A percentile compares a stretch with the other conserved stretches of the same genome.
Conservation (phyloP, 1,139 yeast genomes). For the Taphrina flavorubra region DNA sequence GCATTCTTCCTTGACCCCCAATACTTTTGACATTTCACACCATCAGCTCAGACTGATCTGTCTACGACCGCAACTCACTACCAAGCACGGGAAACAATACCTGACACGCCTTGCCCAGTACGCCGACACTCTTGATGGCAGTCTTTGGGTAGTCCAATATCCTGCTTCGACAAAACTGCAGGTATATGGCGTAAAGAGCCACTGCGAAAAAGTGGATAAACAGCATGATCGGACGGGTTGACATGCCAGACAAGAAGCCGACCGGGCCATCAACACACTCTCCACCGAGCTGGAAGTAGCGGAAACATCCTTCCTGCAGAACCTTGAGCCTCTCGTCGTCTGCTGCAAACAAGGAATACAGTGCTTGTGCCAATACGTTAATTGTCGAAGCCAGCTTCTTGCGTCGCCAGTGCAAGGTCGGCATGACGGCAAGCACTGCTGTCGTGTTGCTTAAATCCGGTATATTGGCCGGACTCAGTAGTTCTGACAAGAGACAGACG, state of each 20-base stretch:
- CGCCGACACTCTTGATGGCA: slow-evolving; percentile 35
- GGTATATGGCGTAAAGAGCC: slow-evolving; percentile 43
- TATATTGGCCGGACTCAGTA: slow-evolving; percentile 64
- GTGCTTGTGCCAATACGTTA: slow-evolving; percentile 87
- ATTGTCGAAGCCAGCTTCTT: slow-evolving; percentile 81
- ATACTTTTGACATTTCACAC: background rate
- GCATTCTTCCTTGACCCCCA: background rate
- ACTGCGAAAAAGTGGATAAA: slow-evolving; percentile 44
- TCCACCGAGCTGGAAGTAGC: slow-evolving; percentile 84
- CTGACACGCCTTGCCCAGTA: slow-evolving; percentile 41
- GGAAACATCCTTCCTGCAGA: slow-evolving; percentile 86
- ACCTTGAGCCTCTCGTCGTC: slow-evolving; percentile 56
- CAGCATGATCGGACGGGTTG: slow-evolving; percentile 40
- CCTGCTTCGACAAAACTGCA: slow-evolving; percentile 19
- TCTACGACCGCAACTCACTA: slow-evolving; percentile 40
- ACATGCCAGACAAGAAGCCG: slow-evolving; percentile 73
- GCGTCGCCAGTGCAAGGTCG: slow-evolving; percentile 75
- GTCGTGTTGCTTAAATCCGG: slow-evolving; percentile 66
- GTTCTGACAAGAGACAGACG: slow-evolving; percentile 68
- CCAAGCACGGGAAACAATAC: slow-evolving; percentile 43
- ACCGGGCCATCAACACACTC: slow-evolving; percentile 78
- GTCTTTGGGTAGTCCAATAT: slow-evolving; percentile 35
- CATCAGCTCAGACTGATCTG: background rate
- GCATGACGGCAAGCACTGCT: slow-evolving; percentile 61
- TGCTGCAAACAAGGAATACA: slow-evolving; percentile 81